Conservation (phyloP, 148 eudicot genomes). For the Arbutus unedo region DNA sequence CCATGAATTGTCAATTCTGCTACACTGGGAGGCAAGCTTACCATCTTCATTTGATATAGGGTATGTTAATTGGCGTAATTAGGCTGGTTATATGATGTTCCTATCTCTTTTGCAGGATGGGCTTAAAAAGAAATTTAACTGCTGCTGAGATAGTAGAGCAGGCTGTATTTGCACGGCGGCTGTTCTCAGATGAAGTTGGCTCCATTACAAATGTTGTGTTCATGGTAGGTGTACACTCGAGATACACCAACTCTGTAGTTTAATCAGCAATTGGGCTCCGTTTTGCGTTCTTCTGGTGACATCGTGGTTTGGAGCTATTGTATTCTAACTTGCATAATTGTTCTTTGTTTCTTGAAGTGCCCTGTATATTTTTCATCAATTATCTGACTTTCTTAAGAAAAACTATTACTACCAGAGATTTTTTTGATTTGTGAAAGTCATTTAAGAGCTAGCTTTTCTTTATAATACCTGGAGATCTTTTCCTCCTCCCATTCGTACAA, state of each 20-base stretch:
- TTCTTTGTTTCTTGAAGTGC: neutral
- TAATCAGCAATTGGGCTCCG: neutral
- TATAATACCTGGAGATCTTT: neutral
- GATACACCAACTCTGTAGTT: neutral
- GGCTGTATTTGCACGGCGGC: conserved; percentile 76
- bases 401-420: neutral
- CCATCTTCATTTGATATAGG: neutral
- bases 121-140: conserved; percentile 70
- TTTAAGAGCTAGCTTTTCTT: neutral
- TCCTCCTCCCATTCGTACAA: neutral
- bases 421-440: neutral
- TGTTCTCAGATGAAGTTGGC: conserved; percentile 75
- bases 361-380: neutral
- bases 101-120: conserved; percentile 62
- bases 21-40: conserved; percentile 85
- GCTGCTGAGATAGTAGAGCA: conserved; percentile 91
- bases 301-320: neutral
- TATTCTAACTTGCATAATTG: neutral
- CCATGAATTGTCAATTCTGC: conserved; percentile 99
- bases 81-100: neutral
- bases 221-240: conserved; percentile 45
- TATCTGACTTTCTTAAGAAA: neutral
- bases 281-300: neutral
- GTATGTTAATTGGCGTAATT: neutral
- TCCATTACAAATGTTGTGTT: conserved; percentile 81